Evolutionary conservation across 345 rosid species (phyloP).

Genomic region (Pugionium dolabratum): DNA sequence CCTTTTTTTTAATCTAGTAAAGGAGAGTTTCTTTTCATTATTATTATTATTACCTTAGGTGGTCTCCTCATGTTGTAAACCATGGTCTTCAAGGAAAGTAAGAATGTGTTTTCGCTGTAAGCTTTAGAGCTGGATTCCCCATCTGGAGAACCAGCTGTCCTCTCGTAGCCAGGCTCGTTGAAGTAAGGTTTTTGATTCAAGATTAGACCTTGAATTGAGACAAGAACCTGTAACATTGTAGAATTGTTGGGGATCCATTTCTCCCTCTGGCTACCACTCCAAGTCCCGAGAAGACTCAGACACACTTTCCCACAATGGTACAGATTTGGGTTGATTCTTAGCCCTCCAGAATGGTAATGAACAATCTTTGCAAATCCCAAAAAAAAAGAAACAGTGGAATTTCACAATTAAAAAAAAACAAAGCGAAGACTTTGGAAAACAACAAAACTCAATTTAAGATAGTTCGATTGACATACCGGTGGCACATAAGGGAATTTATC

Average conservation of each 20-base stretch:
- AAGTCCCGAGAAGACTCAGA: conserved; percentile 90
- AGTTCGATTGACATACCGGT: conserved; percentile 53
- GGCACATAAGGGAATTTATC: conserved; percentile 66
- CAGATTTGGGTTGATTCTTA: conserved; percentile 85
- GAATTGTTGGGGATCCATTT: conserved; percentile 80
- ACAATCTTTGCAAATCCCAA: conserved; percentile 55
- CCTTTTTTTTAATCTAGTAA: background rate
- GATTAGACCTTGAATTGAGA: conserved; percentile 90
- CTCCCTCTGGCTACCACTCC: conserved; percentile 77
- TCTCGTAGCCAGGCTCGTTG: conserved; percentile 83
- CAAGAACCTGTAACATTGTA: conserved; percentile 85
- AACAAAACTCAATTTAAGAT: background rate
- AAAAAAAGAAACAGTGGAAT: background rate
- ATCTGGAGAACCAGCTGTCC: conserved; percentile 37
- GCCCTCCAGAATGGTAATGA: conserved; percentile 76
- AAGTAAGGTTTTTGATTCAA: conserved; percentile 80
- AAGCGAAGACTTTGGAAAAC: background rate
- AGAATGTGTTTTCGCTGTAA: conserved; percentile 67
- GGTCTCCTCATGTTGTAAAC: conserved; percentile 65
- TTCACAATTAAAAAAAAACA: conserved; percentile 12
- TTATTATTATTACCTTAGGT: conserved; percentile 61
- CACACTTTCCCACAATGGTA: conserved; percentile 80
- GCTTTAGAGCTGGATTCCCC: conserved; percentile 53
- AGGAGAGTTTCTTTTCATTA: background rate
- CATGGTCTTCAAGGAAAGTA: conserved; percentile 75